Conservation (phyloP, 768 basidiomycete species). For the Kwoniella europaea region DNA sequence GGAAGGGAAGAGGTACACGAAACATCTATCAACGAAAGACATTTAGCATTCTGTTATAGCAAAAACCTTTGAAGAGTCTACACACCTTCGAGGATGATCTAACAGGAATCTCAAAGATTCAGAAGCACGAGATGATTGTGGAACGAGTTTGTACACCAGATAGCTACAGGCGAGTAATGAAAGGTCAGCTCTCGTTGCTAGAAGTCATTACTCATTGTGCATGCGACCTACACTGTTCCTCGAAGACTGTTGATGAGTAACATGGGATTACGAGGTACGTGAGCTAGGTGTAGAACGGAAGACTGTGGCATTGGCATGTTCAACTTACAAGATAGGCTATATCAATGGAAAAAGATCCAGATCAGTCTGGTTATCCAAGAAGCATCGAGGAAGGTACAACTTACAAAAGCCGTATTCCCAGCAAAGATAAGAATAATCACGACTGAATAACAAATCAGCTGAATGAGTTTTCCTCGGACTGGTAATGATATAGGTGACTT, state of each 20-base stretch:
- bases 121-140: slow-evolving; percentile 65
- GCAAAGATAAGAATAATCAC: slow-evolving; percentile 79
- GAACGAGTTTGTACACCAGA: slow-evolving; percentile 66
- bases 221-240: slow-evolving; percentile 68
- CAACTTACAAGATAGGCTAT: slow-evolving; percentile 82
- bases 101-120: slow-evolving; percentile 90
- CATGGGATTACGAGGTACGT: neutral
- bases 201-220: too few relatives aligned
- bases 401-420: slow-evolving; percentile 90
- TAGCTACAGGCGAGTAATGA: neutral
- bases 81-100: slow-evolving; percentile 79
- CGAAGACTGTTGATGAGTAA: slow-evolving; percentile 66
- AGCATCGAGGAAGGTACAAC: slow-evolving; percentile 56
- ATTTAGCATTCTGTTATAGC: too few relatives aligned
- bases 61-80: too few relatives aligned
- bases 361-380: too few relatives aligned
- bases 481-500: slow-evolving; percentile 7
- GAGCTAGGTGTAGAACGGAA: neutral
- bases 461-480: neutral
- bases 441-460: slow-evolving; percentile 25
- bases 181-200: neutral
- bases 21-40: slow-evolving; percentile 65
- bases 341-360: neutral
- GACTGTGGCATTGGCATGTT: neutral
- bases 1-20: slow-evolving; percentile 85